phyloP scores from a whole-genome alignment of 2,329 filamentous ascomycete genomes.

The Clonostachys chloroleuca region DNA sequence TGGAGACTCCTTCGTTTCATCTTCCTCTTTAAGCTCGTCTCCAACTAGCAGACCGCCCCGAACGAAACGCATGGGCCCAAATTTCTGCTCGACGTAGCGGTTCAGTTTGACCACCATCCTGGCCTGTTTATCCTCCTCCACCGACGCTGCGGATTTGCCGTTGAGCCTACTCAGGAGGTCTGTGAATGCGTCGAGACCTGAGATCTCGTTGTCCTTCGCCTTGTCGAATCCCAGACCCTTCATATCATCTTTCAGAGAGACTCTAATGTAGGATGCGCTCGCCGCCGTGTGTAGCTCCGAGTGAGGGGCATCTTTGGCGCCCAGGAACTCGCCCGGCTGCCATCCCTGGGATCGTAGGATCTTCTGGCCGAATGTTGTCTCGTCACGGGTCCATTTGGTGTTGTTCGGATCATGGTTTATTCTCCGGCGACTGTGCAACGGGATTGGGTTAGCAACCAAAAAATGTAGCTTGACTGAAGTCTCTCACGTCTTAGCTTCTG shows the following conservation, averaged over 20 bases:
- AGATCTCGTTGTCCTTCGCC: slow-evolving; percentile 71
- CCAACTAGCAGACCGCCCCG: slow-evolving; percentile 70
- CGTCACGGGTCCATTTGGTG: slow-evolving; percentile 83
- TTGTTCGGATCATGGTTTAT: slow-evolving; percentile 93
- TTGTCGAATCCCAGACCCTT: slow-evolving; percentile 82
- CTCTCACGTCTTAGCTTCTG: slow-evolving; percentile 25
- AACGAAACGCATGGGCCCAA: slow-evolving; percentile 81
- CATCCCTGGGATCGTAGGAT: slow-evolving; percentile 88
- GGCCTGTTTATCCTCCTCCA: slow-evolving; percentile 65
- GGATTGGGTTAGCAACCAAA: neutral
- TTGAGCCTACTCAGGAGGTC: slow-evolving; percentile 85
- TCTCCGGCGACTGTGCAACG: slow-evolving; percentile 45
- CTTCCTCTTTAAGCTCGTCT: slow-evolving; percentile 41
- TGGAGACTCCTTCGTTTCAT: slow-evolving; percentile 4
- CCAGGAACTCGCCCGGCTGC: slow-evolving; percentile 80
- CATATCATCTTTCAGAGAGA: slow-evolving; percentile 84
- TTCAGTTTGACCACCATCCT: slow-evolving; percentile 68
- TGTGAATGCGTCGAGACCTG: slow-evolving; percentile 82
- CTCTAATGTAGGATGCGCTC: slow-evolving; percentile 80
- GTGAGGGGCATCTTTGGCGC: slow-evolving; percentile 71
- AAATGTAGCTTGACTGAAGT: no score
- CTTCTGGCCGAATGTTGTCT: slow-evolving; percentile 79
- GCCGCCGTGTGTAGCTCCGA: slow-evolving; percentile 73
- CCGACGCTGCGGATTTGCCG: slow-evolving; percentile 71
- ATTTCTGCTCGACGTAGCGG: slow-evolving; percentile 70